These are phyloP conservation scores for Penicillium cataractarum DNA, from an alignment of 495 filamentous ascomycete genomes.

Conservation along the genomic window DNA sequence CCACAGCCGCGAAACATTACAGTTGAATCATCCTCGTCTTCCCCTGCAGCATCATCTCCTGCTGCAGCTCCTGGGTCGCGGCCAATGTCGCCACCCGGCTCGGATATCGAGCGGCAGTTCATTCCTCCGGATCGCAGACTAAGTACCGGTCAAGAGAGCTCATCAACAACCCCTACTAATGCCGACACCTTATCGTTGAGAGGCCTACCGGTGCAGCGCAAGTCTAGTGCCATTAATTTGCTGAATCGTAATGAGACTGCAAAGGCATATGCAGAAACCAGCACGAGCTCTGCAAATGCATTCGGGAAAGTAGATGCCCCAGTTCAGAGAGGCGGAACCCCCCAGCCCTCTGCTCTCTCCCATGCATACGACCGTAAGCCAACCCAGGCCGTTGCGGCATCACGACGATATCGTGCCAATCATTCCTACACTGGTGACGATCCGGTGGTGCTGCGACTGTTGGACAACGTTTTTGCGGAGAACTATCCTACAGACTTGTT, in stretches of 20 bases:
- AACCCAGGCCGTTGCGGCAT: slow-evolving; percentile 15
- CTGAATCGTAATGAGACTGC: slow-evolving; percentile 75
- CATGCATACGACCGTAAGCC: slow-evolving; percentile 35
- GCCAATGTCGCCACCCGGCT: slow-evolving; percentile 44
- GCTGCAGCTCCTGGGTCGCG: slow-evolving; percentile 40
- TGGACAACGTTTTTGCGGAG: slow-evolving; percentile 87
- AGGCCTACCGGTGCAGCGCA: slow-evolving; percentile 53
- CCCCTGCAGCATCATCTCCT: slow-evolving; percentile 46
- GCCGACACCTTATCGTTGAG: slow-evolving; percentile 37
- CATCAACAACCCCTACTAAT: slow-evolving; percentile 41
- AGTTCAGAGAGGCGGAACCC: slow-evolving; percentile 45
- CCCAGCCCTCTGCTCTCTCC: slow-evolving; percentile 36
- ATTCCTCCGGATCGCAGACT: slow-evolving; percentile 27
- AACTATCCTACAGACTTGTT: slow-evolving; percentile 80
- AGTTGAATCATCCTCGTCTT: slow-evolving; percentile 37
- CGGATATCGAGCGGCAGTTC: slow-evolving; percentile 39
- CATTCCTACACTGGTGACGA: slow-evolving; percentile 90
- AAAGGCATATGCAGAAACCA: slow-evolving; percentile 83
- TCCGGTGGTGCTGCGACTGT: slow-evolving; percentile 79
- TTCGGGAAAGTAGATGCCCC: slow-evolving; percentile 85
- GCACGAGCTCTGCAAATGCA: slow-evolving; percentile 77
- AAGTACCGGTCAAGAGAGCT: slow-evolving; percentile 40
- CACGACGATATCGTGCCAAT: slow-evolving; percentile 45
- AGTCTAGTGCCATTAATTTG: slow-evolving; percentile 80
- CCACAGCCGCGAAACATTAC: slow-evolving; percentile 24